Conservation (phyloP, 192 early-diverging fungal genomes). For the Chytriomyces sp. region DNA sequence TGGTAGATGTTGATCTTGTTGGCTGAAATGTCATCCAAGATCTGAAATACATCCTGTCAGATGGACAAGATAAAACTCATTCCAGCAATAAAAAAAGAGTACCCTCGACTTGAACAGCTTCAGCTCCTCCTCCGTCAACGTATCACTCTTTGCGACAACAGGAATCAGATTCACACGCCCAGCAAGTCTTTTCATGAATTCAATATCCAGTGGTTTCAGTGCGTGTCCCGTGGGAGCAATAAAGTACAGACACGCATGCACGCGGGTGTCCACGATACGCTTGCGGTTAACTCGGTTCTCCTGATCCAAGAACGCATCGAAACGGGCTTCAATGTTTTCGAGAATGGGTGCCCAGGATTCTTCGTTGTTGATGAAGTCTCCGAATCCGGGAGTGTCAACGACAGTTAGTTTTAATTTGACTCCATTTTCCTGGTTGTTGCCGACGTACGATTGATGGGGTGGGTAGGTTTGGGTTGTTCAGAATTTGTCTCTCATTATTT, state of each 20-base stretch:
- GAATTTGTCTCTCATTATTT: neutral
- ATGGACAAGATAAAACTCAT: neutral
- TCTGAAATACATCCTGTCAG: slow-evolving; percentile 39
- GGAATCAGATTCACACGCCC: slow-evolving; percentile 97
- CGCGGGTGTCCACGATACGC: slow-evolving; percentile 68
- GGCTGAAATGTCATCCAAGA: slow-evolving; percentile 93
- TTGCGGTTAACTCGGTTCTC: slow-evolving; percentile 70
- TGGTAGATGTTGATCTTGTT: slow-evolving; percentile 96
- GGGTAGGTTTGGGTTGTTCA: neutral
- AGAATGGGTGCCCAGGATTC: slow-evolving; percentile 90
- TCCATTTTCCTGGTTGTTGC: slow-evolving; percentile 87
- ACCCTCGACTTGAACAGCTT: slow-evolving; percentile 83
- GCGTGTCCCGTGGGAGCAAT: slow-evolving; percentile 95
- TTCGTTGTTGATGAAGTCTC: slow-evolving; percentile 71
- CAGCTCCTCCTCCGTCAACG: slow-evolving; percentile 91
- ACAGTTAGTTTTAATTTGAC: slow-evolving; percentile 95
- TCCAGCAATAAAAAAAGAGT: neutral
- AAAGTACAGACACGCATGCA: slow-evolving; percentile 97
- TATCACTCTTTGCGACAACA: slow-evolving; percentile 98
- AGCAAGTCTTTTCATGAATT: slow-evolving; percentile 95
- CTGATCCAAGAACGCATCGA: slow-evolving; percentile 91
- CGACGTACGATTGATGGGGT: neutral
- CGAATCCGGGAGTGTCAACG: slow-evolving; percentile 93
- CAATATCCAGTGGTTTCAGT: slow-evolving; percentile 90
- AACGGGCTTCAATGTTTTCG: slow-evolving; percentile 92